Evolutionary conservation across 2,329 filamentous ascomycete genomes (phyloP), one percentile per base, ranked within the genome.

Genomic region (Ophiostoma quercus): DNA sequence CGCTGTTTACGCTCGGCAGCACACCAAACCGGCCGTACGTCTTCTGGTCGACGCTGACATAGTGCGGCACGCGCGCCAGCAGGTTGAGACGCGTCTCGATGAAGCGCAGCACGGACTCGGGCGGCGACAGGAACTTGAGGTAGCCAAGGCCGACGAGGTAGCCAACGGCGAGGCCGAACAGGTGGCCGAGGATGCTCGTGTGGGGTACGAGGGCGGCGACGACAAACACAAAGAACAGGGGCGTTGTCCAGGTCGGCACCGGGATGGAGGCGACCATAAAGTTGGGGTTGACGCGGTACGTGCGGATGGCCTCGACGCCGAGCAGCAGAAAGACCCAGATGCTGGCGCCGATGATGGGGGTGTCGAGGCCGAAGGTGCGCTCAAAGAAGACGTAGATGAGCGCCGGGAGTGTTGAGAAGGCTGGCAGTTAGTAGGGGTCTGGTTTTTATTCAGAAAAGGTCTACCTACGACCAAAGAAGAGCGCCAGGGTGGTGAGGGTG

Each of bases 11-110:
- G 57, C 76, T 76, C 2, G 94, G 94, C 70, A 98, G 82, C 16
- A 97, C 91, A 1, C 94, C 94, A 75, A 96, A 97, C 68, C 94
- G 86, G 8, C 94, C 94, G 76, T 94, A 97, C 6, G 92, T 97
- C 84, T 97, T 97, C 79, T 97, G 94, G 76, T 98, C 94, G 19
- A 97, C 89, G 70, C 92, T 96, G 66, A 98, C 90, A 76, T 97
- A 98, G 79, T 96, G 92, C 63, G 94, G 94, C 34, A 98, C 80
- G 71, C 92, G 85, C 25, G 88, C 91, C 29, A 97, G 83, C 11
- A 98, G 84, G 76, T 96, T 95, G 71, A 98, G 81, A 77, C 94
- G 96, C 22, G 87, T 87, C 80, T 99, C 95, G 69, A 97, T 85
- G 88, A 91, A 98, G 73, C 93, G 86, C 70, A 98, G 83, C 37